Base-by-base conservation (phyloP, 108 stramenopile species). In the Cyclotella distinguenda region DNA sequence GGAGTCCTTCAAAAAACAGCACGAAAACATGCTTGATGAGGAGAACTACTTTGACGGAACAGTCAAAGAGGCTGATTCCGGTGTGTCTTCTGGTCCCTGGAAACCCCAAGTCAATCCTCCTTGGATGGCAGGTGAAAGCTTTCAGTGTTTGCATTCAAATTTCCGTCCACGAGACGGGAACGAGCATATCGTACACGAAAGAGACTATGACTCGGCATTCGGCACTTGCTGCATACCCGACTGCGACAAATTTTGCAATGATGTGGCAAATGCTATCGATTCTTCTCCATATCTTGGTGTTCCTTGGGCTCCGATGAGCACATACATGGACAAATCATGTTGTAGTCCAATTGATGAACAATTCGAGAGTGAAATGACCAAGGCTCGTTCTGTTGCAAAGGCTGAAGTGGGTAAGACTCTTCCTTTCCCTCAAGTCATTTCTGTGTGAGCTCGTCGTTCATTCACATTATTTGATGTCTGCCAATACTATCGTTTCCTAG, bases 321-420 rank as follows among this genome's bases (percentile, higher is more conserved):
- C 33, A 21, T 32, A 21, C 13, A 4, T 7, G 39, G 30, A n/a
- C 7, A 33, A 48, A 34, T n/a, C 47, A 48, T 36, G 21, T 22
- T 39, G 11, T 22, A 32, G 5, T 42, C 36, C 57, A 12, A 6
- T 52, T 21, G 39, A 43, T 22, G 66, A 54, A 56, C 27, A 69
- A 38, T 34, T 54, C 13, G 47, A 60, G 28, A 54, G 51, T 40
- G 84, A 89, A 45, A 77, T 70, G 30, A 82, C 85, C 44, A 87
- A 89, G 72, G 89, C 89, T 22, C 68, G 82, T 40, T 83, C 80
- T n/a, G 83, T 91, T 68, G 90, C 90, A 2, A 75, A 77, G 35
- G 88, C 87, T 28, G 89, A 94, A 62, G 74, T 95, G 15, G 58
- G 58, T 59, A 28, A 59, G 58, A 21, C 2, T 13, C 15, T 3